Evolutionary conservation across 805 yeast genomes (phyloP).

Genomic region (Metschnikowia cerradonensis): DNA sequence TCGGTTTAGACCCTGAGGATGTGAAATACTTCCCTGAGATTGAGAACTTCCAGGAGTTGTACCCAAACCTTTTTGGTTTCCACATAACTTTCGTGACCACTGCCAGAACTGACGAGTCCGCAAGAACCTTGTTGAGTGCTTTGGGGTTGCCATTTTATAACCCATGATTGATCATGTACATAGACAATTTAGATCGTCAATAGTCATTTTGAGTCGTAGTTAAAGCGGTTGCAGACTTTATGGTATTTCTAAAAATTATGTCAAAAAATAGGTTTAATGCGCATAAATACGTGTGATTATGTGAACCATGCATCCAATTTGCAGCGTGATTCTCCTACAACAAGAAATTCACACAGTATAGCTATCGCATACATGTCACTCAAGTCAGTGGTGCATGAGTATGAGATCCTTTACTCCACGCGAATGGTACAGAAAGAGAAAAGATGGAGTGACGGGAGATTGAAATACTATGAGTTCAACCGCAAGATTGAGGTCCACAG

Average conservation of each 20-base stretch:
- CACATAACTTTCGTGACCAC: constrained; percentile 80
- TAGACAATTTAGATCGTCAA: constrained; percentile 2
- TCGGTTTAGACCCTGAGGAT: constrained; percentile 77
- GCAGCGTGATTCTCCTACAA: background rate
- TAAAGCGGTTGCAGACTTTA: background rate
- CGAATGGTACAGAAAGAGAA: constrained; percentile 45
- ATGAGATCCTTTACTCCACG: constrained; percentile 42
- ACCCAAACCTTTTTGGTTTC: constrained; percentile 84
- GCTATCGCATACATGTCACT: constrained; percentile 10
- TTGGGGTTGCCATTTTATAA: constrained; percentile 71
- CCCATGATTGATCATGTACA: constrained; percentile 11
- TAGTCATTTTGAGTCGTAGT: background rate
- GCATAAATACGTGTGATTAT: background rate
- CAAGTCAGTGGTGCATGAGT: constrained; percentile 43
- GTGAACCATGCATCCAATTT: background rate
- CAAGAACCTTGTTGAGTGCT: constrained; percentile 78
- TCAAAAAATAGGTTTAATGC: no score
- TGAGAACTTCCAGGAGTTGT: constrained; percentile 82
- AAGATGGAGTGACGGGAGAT: constrained; percentile 49
- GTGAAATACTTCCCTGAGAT: constrained; percentile 88
- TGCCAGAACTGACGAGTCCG: constrained; percentile 87
- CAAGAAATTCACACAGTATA: background rate
- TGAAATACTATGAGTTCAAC: constrained; percentile 45
- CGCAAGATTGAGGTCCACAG: constrained; percentile 43
- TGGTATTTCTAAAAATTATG: background rate